Conservation (phyloP, 2,329 filamentous ascomycete genomes). For the Talaromyces amestolkiae region DNA sequence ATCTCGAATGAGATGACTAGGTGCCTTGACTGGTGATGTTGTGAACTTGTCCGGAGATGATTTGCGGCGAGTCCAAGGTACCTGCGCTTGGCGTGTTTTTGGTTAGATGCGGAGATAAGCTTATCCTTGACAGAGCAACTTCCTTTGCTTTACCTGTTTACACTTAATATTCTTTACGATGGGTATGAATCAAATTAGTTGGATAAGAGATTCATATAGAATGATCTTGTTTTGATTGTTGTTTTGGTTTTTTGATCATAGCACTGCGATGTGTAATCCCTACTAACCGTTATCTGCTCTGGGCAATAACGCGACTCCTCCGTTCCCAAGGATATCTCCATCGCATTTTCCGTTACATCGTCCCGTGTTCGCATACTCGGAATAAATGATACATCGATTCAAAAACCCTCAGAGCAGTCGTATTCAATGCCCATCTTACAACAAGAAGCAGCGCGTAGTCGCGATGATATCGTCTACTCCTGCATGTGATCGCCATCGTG, state of each 20-base stretch:
- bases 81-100: conserved; percentile 10
- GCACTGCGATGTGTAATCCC: background rate
- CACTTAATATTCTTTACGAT: no score
- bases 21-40: conserved; percentile 25
- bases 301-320: background rate
- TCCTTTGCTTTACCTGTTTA: no score
- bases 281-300: background rate
- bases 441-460: background rate
- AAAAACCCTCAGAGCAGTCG: background rate
- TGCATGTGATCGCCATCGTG: conserved; percentile 41
- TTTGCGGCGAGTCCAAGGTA: conserved; percentile 18
- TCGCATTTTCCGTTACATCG: background rate
- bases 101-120: conserved; percentile 5
- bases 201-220: background rate
- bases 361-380: background rate
- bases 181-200: no score
- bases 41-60: conserved; percentile 34
- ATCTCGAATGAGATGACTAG: background rate
- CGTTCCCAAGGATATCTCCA: background rate
- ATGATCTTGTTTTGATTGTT: background rate
- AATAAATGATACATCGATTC: background rate
- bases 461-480: conserved; percentile 31
- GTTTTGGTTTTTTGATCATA: conserved; percentile 1
- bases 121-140: background rate
- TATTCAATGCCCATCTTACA: background rate